Conservation (phyloP, 768 basidiomycete species). For the Lactifluus hygrophoroides region DNA sequence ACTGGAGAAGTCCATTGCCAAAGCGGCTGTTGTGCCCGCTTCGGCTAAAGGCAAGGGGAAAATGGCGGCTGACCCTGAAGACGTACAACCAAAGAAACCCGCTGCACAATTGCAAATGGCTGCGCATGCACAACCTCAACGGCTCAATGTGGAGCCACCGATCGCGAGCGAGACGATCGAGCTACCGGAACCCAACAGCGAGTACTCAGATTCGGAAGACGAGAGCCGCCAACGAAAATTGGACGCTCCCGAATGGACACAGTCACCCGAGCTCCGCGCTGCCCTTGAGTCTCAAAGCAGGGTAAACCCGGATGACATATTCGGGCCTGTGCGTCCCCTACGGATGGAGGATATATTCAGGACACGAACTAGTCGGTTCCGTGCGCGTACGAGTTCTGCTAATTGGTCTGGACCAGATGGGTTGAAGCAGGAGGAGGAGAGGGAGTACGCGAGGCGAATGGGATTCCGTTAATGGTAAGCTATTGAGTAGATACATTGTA, state of each 20-base stretch:
- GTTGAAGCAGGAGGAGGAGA: constrained; percentile 75
- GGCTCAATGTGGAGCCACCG: constrained; percentile 39
- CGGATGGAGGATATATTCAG: constrained; percentile 93
- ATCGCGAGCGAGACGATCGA: constrained; percentile 72
- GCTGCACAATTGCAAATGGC: constrained; percentile 60
- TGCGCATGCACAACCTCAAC: constrained; percentile 58
- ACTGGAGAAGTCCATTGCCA: constrained; percentile 29
- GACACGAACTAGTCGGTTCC: constrained; percentile 66
- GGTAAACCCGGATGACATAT: constrained; percentile 88
- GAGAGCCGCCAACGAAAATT: constrained; percentile 70
- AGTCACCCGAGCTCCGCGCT: constrained; percentile 76
- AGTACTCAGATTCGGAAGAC: constrained; percentile 95
- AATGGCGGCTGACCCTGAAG: constrained; percentile 34
- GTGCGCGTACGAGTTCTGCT: constrained; percentile 86
- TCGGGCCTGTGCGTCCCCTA: constrained; percentile 79
- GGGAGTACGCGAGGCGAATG: constrained; percentile 86
- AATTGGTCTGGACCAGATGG: constrained; percentile 95
- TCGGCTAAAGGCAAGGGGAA: constrained; percentile 44
- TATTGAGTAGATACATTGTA: not conserved
- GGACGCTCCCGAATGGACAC: constrained; percentile 81
- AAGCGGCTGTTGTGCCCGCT: constrained; percentile 32
- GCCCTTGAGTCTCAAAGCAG: constrained; percentile 76
- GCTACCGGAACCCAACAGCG: constrained; percentile 91
- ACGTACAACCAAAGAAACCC: constrained; percentile 53
- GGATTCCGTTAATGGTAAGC: constrained; percentile 47